phyloP scores from a whole-genome alignment of 164 flowering plant genomes.

The Nymphaea colorata region DNA sequence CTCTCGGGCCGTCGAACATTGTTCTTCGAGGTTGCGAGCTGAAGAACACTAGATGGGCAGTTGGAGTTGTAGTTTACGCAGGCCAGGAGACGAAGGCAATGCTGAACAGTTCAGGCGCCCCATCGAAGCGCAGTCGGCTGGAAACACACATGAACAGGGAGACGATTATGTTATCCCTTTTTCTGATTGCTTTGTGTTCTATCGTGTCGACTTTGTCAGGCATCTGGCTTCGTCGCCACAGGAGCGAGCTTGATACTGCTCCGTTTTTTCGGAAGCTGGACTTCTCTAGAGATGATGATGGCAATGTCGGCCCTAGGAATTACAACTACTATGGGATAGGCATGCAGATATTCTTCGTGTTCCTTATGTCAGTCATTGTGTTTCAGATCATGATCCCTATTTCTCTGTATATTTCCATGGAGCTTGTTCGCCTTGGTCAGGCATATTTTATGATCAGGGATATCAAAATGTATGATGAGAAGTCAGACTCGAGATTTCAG shows the following conservation, averaged over 20 bases:
- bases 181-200: conserved; percentile 55
- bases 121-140: conserved; percentile 86
- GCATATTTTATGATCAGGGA: conserved; percentile 94
- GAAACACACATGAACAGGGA: conserved; percentile 88
- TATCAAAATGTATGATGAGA: conserved; percentile 45
- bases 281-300: conserved; percentile 23
- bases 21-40: conserved; percentile 92
- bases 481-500: conserved; percentile 73
- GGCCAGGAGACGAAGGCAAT: conserved; percentile 93
- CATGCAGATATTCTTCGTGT: conserved; percentile 67
- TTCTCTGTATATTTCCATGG: conserved; percentile 97
- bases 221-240: conserved; percentile 64
- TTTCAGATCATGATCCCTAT: conserved; percentile 98
- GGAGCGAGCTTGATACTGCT: conserved; percentile 32
- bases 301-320: conserved; percentile 4
- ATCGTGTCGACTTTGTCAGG: conserved; percentile 57
- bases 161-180: conserved; percentile 60
- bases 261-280: conserved; percentile 60
- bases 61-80: conserved; percentile 83
- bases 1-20: conserved; percentile 90
- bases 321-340: conserved; percentile 74
- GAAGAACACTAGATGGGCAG: conserved; percentile 79
- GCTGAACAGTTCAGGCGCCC: conserved; percentile 96
- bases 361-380: conserved; percentile 89
- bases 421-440: conserved; percentile 93